phyloP scores from a whole-genome alignment of 2,329 filamentous ascomycete species.

The Botrytis fabae region DNA sequence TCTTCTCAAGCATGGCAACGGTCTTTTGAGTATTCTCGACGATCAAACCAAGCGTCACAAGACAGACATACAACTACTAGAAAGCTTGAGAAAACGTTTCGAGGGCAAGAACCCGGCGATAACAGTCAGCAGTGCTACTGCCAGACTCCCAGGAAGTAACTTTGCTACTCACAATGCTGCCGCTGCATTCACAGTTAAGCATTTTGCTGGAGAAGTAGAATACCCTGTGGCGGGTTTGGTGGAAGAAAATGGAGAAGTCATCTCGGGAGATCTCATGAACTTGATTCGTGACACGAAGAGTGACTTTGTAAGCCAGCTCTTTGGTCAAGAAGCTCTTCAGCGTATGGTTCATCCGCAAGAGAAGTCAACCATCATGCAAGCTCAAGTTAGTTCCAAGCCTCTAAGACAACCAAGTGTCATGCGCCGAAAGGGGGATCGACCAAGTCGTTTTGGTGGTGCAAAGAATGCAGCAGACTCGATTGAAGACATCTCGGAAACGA shows the following conservation, averaged over 20 bases:
- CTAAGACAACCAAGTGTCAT: constrained; percentile 91
- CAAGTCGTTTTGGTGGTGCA: constrained; percentile 32
- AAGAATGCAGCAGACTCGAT: constrained; percentile 38
- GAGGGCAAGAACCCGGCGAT: constrained; percentile 94
- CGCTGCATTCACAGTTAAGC: constrained; percentile 84
- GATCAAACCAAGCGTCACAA: constrained; percentile 91
- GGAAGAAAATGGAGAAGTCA: constrained; percentile 94
- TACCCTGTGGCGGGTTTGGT: constrained; percentile 85
- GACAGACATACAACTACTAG: constrained; percentile 84
- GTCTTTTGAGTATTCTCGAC: constrained; percentile 88
- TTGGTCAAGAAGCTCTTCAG: constrained; percentile 93
- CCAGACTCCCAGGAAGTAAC: constrained; percentile 82
- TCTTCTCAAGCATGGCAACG: constrained; percentile 88
- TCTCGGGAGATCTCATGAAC: constrained; percentile 94
- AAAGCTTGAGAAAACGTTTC: constrained; percentile 89
- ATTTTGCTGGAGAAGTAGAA: constrained; percentile 95
- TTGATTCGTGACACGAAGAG: constrained; percentile 86
- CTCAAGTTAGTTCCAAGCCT: constrained; percentile 93
- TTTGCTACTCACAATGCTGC: constrained; percentile 81
- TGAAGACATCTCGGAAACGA: constrained; percentile 51
- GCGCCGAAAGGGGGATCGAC: constrained; percentile 61
- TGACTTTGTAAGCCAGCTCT: constrained; percentile 83
- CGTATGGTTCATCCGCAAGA: constrained; percentile 93
- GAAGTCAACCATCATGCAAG: constrained; percentile 87
- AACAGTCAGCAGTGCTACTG: constrained; percentile 70